phyloP scores from a whole-genome alignment of 2,329 filamentous ascomycete species.

The Penicillium sp. region DNA sequence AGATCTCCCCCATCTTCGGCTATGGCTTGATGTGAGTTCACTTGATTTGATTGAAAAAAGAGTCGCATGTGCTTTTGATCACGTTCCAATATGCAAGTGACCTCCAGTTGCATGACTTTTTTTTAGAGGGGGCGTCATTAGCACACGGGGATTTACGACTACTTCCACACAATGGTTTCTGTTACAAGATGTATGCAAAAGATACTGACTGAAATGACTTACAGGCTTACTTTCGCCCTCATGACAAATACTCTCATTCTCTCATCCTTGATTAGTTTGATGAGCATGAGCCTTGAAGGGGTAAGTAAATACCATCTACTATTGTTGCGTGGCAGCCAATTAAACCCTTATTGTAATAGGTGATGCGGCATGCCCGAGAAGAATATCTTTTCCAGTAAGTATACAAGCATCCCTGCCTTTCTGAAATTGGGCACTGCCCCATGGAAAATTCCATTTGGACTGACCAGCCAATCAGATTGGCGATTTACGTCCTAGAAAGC shows the following conservation, averaged over 20 bases:
- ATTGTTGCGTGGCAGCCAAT: not conserved
- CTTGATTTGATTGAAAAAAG: constrained; percentile 15
- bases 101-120: not conserved
- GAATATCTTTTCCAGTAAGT: constrained; percentile 60
- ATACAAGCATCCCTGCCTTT: not conserved
- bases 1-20: constrained; percentile 43
- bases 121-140: not conserved
- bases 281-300: constrained; percentile 59
- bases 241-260: constrained; percentile 62
- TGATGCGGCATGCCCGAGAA: constrained; percentile 60
- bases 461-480: constrained; percentile 33
- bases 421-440: not conserved
- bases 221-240: constrained; percentile 57
- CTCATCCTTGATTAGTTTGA: constrained; percentile 57
- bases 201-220: constrained; percentile 14
- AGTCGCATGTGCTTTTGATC: constrained; percentile 34
- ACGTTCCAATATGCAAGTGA: constrained; percentile 30
- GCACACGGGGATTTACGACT: constrained; percentile 6
- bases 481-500: constrained; percentile 46
- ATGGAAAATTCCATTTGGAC: not conserved
- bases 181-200: not conserved
- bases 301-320: constrained; percentile 33
- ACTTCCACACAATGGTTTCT: constrained; percentile 18
- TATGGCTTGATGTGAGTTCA: constrained; percentile 41
- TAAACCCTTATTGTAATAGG: constrained; percentile 38